Evolutionary conservation across 2,329 filamentous ascomycete genomes (phyloP).

Genomic region (Calonectria pseudoreteaudii): DNA sequence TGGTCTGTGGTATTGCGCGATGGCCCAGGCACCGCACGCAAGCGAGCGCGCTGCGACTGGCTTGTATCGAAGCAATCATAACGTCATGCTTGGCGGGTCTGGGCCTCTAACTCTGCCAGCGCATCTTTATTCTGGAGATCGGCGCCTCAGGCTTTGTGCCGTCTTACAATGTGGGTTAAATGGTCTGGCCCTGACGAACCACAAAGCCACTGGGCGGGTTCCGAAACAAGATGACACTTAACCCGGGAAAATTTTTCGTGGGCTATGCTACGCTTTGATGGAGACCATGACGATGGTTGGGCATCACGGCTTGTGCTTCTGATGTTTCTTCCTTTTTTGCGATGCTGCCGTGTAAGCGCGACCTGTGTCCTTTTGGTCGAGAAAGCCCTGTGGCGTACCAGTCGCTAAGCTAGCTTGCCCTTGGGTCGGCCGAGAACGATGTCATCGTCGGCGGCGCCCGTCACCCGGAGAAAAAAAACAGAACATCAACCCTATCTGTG

Average conservation of each 20-base stretch:
- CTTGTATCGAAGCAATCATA: background rate
- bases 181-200: constrained; percentile 13
- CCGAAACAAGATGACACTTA: constrained; percentile 14
- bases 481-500: constrained; percentile 15
- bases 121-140: constrained; percentile 22
- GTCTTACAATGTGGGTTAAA: constrained; percentile 19
- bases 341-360: constrained; percentile 15
- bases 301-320: background rate
- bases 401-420: constrained; percentile 18
- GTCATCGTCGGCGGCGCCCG: constrained; percentile 44
- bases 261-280: constrained; percentile 11
- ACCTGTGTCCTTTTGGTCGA: constrained; percentile 4
- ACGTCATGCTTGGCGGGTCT: constrained; percentile 16
- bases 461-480: constrained; percentile 24
- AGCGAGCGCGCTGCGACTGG: background rate
- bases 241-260: constrained; percentile 10
- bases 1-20: background rate
- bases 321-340: background rate
- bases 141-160: constrained; percentile 8
- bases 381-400: constrained; percentile 15
- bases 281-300: constrained; percentile 16
- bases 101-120: constrained; percentile 17
- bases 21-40: background rate
- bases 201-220: constrained; percentile 9
- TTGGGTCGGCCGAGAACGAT: constrained; percentile 39